phyloP scores from a whole-genome alignment of 2,329 filamentous ascomycete genomes.

The Neonectria coccinea region DNA sequence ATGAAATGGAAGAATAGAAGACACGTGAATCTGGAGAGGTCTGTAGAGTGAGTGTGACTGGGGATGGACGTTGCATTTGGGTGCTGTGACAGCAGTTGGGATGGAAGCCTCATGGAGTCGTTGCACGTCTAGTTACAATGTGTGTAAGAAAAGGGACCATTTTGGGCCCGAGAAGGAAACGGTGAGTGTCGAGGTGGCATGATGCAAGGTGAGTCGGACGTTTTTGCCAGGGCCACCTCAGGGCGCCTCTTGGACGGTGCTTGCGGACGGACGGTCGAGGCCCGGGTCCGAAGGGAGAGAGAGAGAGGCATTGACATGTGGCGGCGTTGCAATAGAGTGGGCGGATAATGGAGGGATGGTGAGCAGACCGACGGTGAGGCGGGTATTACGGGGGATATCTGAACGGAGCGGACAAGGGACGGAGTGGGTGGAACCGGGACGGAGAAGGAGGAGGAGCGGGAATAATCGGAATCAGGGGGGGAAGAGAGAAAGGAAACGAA shows the following conservation, averaged over 20 bases:
- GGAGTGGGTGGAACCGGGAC: conserved; percentile 30
- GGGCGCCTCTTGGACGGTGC: conserved; percentile 12
- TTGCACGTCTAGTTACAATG: neutral
- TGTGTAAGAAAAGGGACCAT: conserved; percentile 6
- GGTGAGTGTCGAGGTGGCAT: conserved; percentile 31
- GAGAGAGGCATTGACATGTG: neutral
- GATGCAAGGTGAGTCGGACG: conserved; percentile 26
- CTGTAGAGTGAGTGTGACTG: conserved; percentile 10
- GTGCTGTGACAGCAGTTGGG: neutral
- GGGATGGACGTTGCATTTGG: neutral
- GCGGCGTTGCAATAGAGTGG: conserved; percentile 24
- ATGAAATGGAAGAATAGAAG: conserved; percentile 24
- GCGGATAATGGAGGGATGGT: conserved; percentile 29
- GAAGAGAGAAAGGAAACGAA: conserved; percentile 23
- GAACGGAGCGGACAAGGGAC: conserved; percentile 20
- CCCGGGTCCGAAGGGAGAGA: conserved; percentile 5
- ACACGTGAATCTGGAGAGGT: conserved; percentile 14
- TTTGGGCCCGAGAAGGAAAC: conserved; percentile 10
- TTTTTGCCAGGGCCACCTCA: conserved; percentile 23
- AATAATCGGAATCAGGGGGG: conserved; percentile 33
- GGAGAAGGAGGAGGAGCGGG: conserved; percentile 28
- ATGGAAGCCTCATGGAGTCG: conserved; percentile 1
- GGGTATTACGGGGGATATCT: conserved; percentile 1
- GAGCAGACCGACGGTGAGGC: conserved; percentile 41
- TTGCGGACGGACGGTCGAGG: conserved; percentile 15